Evolutionary conservation across 2,329 filamentous ascomycete genomes (phyloP).

Genomic region (Arthrobotrys entomopaga): DNA sequence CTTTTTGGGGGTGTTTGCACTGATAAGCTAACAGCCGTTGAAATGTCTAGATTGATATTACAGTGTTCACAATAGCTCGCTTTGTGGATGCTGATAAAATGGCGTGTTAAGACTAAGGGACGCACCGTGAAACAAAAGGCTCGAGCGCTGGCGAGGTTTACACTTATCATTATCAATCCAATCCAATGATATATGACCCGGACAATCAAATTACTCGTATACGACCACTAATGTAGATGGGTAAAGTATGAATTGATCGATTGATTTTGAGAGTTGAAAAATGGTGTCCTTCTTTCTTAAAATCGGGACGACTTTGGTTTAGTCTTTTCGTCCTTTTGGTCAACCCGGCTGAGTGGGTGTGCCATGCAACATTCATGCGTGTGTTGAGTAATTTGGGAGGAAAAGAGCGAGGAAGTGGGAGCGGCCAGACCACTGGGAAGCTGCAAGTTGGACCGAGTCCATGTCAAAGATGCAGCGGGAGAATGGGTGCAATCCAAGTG

Average conservation of each 20-base stretch:
- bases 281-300: too few relatives aligned
- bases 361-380: conserved; percentile 27
- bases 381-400: conserved; percentile 53
- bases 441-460: conserved; percentile 35
- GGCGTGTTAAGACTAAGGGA: conserved; percentile 44
- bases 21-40: conserved; percentile 54
- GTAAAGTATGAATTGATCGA: too few relatives aligned
- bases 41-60: conserved; percentile 36
- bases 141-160: conserved; percentile 36
- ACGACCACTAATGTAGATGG: conserved; percentile 22
- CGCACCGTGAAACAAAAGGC: conserved; percentile 39
- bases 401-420: background rate
- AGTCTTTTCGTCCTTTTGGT: conserved; percentile 29
- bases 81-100: conserved; percentile 38
- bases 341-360: conserved; percentile 47
- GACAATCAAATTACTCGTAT: conserved; percentile 46
- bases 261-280: too few relatives aligned
- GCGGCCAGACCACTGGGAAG: conserved; percentile 42
- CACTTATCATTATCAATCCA: background rate
- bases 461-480: conserved; percentile 55
- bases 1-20: too few relatives aligned
- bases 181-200: conserved; percentile 1
- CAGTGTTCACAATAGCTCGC: background rate
- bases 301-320: conserved; percentile 15
- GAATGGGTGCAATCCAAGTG: conserved; percentile 55